Percentiles rank a stretch among this genome's conserved stretches.
These are phyloP conservation scores for Arthrobotrys sphaeroides DNA, from an alignment of 2,329 filamentous ascomycete genomes.

Conservation along the genomic window DNA sequence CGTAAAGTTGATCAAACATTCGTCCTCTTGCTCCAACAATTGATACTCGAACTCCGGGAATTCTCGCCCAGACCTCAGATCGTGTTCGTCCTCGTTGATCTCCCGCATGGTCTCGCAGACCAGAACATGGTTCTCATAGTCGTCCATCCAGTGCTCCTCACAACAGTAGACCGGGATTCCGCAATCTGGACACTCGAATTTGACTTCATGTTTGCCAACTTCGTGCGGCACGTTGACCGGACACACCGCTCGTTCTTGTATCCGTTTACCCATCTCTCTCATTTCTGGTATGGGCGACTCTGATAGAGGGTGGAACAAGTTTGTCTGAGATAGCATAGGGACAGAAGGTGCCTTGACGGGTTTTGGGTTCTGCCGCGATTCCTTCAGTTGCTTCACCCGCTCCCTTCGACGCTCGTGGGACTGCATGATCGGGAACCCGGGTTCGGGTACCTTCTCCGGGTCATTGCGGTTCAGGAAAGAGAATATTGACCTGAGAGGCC, in stretches of 20 bases:
- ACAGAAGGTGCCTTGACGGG: conserved; percentile 13
- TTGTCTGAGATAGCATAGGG: conserved; percentile 71
- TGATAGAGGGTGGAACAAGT: conserved; percentile 93
- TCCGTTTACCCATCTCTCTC: conserved; percentile 84
- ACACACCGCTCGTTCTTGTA: conserved; percentile 91
- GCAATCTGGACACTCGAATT: conserved; percentile 96
- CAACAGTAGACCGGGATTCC: conserved; percentile 93
- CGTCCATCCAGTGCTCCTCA: conserved; percentile 93
- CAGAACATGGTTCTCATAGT: conserved; percentile 91
- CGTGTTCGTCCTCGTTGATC: conserved; percentile 98
- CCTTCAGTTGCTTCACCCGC: conserved; percentile 31
- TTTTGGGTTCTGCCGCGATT: conserved; percentile 40
- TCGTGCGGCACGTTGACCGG: conserved; percentile 87
- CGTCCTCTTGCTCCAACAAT: conserved; percentile 80
- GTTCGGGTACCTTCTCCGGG: conserved; percentile 35
- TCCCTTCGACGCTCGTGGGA: conserved; percentile 31
- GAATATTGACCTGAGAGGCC: conserved; percentile 43
- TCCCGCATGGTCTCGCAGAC: conserved; percentile 90
- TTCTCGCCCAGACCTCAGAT: conserved; percentile 85
- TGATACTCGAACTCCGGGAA: conserved; percentile 96
- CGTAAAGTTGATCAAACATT: conserved; percentile 93
- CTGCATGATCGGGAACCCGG: conserved; percentile 29
- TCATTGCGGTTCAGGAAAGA: conserved; percentile 43
- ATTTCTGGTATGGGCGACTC: conserved; percentile 89
- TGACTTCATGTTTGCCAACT: conserved; percentile 77